Percentiles rank a stretch among this genome's conserved stretches.
Evolutionary conservation across 768 basidiomycete genomes (phyloP).

Genomic region (Kwoniella heveanensis): DNA sequence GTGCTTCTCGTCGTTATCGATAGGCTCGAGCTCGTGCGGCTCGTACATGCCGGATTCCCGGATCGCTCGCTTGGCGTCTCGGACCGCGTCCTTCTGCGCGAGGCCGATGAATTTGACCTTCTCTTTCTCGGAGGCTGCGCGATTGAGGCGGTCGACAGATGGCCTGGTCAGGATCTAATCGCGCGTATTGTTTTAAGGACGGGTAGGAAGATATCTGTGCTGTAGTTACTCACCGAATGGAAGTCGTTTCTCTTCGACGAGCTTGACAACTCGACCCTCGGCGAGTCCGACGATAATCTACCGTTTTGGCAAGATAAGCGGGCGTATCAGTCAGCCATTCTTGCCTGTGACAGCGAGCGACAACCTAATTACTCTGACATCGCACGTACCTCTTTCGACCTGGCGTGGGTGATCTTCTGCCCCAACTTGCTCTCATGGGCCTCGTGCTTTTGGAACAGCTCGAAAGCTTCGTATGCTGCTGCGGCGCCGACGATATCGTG

Average conservation of each 20-base stretch:
- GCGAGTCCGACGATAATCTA: conserved; percentile 46
- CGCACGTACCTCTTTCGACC: conserved; percentile 33
- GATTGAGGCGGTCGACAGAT: neutral
- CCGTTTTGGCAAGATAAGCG: no score
- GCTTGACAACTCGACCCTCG: conserved; percentile 33
- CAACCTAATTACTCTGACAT: no score
- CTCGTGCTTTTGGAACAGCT: conserved; percentile 44
- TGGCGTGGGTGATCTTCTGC: conserved; percentile 29
- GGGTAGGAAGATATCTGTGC: neutral
- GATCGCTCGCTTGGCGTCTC: conserved; percentile 43
- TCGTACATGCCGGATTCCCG: conserved; percentile 44
- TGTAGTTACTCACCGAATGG: conserved; percentile 43
- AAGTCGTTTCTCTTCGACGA: conserved; percentile 46
- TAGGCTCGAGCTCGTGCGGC: conserved; percentile 33
- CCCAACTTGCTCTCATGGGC: conserved; percentile 28
- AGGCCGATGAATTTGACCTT: conserved; percentile 39
- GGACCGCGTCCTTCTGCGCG: conserved; percentile 32
- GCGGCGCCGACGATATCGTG: conserved; percentile 45
- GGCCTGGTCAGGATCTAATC: conserved; percentile 3
- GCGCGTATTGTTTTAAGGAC: no score
- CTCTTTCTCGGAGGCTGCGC: conserved; percentile 25
- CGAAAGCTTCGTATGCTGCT: conserved; percentile 46
- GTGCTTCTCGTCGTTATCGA: conserved; percentile 41
- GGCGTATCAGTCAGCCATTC: no score
- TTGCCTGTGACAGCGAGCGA: no score